phyloP scores from a whole-genome alignment of 2,329 filamentous ascomycete genomes.

The Penicillium glabrum region DNA sequence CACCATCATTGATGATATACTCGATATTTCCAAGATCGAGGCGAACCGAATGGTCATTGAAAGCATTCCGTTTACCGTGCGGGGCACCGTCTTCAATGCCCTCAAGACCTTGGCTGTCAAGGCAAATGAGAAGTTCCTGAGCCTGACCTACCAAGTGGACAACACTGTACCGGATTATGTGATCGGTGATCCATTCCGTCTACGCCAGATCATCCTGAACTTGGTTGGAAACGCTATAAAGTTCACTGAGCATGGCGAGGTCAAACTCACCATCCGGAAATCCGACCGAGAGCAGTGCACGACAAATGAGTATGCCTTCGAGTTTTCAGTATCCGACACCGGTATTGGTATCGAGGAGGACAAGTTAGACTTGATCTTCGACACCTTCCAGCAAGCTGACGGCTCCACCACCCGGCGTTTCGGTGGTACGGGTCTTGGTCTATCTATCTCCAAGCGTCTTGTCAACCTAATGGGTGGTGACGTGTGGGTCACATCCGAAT shows the following conservation, averaged over 20 bases:
- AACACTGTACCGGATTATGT: conserved; percentile 93
- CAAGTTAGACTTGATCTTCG: conserved; percentile 95
- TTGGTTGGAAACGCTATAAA: conserved; percentile 98
- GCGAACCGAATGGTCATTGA: conserved; percentile 98
- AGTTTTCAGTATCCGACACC: conserved; percentile 94
- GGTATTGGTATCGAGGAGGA: conserved; percentile 95
- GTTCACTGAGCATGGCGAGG: conserved; percentile 95
- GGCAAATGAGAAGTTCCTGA: conserved; percentile 92
- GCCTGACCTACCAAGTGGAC: conserved; percentile 90
- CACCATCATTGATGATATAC: conserved; percentile 87
- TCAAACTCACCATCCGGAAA: conserved; percentile 86
- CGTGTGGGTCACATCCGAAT: conserved; percentile 92
- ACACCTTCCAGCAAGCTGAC: conserved; percentile 98
- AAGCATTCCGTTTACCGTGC: conserved; percentile 91
- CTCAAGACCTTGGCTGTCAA: conserved; percentile 96
- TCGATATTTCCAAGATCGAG: conserved; percentile 76
- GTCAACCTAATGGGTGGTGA: conserved; percentile 96
- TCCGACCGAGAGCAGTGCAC: conserved; percentile 65
- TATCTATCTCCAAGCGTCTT: conserved; percentile 92
- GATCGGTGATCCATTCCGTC: conserved; percentile 91
- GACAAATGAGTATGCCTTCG: conserved; percentile 82
- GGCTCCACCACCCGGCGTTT: conserved; percentile 96
- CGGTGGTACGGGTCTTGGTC: conserved; percentile 86
- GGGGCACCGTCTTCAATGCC: conserved; percentile 94
- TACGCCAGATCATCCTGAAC: conserved; percentile 95